Evolutionary conservation across 352 stramenopile species (phyloP), one percentile per base, ranked within the genome.

Genomic region (Pythium brachiatum): DNA sequence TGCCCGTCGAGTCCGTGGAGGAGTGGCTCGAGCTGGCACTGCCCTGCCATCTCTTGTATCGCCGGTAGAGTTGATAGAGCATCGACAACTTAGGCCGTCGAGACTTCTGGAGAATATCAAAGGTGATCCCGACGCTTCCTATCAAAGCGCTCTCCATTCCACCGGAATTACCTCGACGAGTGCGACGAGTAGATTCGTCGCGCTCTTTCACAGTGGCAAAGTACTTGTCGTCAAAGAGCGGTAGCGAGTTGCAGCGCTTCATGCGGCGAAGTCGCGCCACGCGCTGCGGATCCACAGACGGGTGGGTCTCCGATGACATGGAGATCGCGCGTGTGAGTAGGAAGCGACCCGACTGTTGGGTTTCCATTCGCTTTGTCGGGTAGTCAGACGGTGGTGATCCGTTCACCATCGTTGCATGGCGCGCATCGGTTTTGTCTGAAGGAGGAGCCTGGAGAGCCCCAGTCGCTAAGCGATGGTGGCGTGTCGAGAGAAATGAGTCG

Each of bases 71-170:
- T 0, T 55, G 57, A 13, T 85, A 77, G 0, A 88, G 60, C 0
- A 66, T 53, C 0, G 74, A 76, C 27, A 84, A 78, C 20, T 88
- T 73, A 0, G 76, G 78, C 0, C 73, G 72, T 29, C 84, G 72
- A 21, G 65, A 85, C 0, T 70, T 67, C 46, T 89, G 77, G 3
- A 90, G 60, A 3, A 84, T 73, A 41, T 90, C 78, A 43, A 87
- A 90, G 32, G 84, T 73, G 21, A 90, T 76, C 3, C 69, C 73
- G 5, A 52, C 34, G 4, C 58, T 39, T 0, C 62, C 57, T 0
- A 70, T 62, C n/a, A 75, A 48, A 2, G 62, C 63, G n/a, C 61
- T 69, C 53, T 77, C 68, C 16, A 78, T 74, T 0, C 64, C 68
- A 2, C 38, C 60, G 7, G 61, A 32, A 2, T 52, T 53, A 18